Evolutionary conservation across 306 rosid genomes (phyloP).

Genomic region (Luffa aegyptiaca): DNA sequence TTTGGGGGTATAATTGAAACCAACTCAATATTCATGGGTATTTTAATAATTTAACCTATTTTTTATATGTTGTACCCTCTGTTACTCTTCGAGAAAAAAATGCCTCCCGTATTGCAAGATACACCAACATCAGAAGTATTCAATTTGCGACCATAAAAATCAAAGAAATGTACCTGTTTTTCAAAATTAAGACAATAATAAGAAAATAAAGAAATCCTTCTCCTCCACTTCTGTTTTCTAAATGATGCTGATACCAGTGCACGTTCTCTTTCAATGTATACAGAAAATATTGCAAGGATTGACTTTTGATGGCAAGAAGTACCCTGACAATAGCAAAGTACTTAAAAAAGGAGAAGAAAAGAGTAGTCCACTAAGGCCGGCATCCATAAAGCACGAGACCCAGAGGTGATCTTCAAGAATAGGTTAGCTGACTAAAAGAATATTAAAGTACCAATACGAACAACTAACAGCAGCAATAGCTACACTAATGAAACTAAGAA

Average conservation of each 20-base stretch:
- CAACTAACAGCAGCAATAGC: neutral
- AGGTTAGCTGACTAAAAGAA: neutral
- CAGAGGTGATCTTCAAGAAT: neutral
- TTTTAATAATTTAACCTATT: no score
- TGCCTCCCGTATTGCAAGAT: slow-evolving; percentile 63
- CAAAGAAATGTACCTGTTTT: slow-evolving; percentile 73
- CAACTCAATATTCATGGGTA: no score
- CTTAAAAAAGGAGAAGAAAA: neutral
- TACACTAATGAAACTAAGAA: neutral
- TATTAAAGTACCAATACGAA: neutral
- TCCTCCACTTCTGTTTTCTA: neutral
- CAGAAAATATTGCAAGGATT: neutral
- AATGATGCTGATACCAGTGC: neutral
- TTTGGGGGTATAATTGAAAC: no score
- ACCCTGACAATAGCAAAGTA: neutral
- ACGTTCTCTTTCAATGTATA: neutral
- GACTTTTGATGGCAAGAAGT: neutral
- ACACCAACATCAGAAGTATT: slow-evolving; percentile 93
- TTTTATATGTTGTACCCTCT: slow-evolving; percentile 44
- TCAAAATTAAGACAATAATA: neutral
- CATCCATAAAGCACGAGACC: neutral
- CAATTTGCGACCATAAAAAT: slow-evolving; percentile 84
- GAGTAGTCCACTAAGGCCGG: neutral
- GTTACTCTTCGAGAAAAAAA: slow-evolving; percentile 57
- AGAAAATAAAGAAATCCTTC: neutral